Base-by-base conservation (phyloP, 768 basidiomycete species). In the Strobilomyces confusus region DNA sequence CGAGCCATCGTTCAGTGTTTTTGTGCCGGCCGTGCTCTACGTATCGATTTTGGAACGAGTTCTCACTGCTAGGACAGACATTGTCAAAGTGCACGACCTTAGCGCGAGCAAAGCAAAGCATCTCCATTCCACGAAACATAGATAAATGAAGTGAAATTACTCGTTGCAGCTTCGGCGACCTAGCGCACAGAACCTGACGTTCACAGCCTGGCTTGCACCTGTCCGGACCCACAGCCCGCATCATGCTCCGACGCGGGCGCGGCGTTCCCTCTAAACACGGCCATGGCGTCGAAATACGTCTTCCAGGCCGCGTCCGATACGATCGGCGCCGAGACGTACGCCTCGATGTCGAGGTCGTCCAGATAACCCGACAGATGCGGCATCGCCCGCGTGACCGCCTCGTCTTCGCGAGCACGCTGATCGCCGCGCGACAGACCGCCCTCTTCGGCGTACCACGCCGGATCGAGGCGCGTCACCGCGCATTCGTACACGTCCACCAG, bases 401-500 rank as follows among this genome's bases (percentile, higher is more conserved):
- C 58, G 55, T 79, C 79, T 60, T 81, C 79, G 41, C 75, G 74
- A 2, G 70, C 54, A 8, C 77, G 73, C 58, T 84, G 80, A 11
- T 67, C 67, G 49, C 73, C 68, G n/a, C 82, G 51, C 5, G 20
- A 14, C 36, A 46, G n/a, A 2, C 30, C 44, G 1, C 51, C 51
- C 29, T 23, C 8, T 26, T 52, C 51, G 5, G 45, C 7, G 30
- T 52, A 52, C 51, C 51, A 52, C 38, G 38, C 44, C 4, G 36
- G 45, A n/a, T 52, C 51, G 5, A 38, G 25, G 12, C 51, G 51
- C 22, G 48, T 33, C 12, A n/a, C 73, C 6, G 75, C 73, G 49
- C 74, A 76, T 60, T 79, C 80, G 62, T 81, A 86, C 9, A 84
- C 63, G 50, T 83, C 80, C 30, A 84, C 69, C 26, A 86, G 72